A percentile compares a stretch with the other conserved stretches of the same genome.
phyloP scores from a whole-genome alignment of 2,329 filamentous ascomycete genomes.

The Fusarium oxysporum region DNA sequence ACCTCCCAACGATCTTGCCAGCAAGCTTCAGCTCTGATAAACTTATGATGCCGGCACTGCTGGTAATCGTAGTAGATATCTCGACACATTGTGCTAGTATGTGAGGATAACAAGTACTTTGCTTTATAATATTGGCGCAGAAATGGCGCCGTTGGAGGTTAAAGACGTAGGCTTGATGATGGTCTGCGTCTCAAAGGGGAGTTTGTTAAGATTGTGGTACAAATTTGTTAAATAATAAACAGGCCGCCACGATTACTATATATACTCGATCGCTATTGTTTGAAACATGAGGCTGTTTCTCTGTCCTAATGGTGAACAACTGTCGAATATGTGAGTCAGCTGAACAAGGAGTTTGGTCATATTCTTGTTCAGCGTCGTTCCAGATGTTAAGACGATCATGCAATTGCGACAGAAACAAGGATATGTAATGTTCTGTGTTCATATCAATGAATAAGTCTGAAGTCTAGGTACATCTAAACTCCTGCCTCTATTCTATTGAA shows the following conservation, averaged over 20 bases:
- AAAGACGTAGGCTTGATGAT: neutral
- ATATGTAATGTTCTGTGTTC: slow-evolving; percentile 4
- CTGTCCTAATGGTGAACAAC: neutral
- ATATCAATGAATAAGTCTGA: neutral
- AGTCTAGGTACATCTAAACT: neutral
- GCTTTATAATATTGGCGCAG: neutral
- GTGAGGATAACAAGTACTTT: neutral
- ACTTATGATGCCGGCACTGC: neutral
- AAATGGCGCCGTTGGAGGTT: neutral
- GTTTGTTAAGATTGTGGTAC: neutral
- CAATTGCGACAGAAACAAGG: neutral
- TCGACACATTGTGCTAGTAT: slow-evolving; percentile 1
- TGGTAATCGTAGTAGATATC: neutral
- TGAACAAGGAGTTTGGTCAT: slow-evolving; percentile 17
- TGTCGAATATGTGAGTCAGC: neutral
- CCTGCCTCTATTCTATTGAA: neutral
- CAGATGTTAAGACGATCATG: neutral
- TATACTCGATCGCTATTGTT: neutral
- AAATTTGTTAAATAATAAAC: neutral
- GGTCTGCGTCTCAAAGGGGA: neutral
- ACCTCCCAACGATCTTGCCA: slow-evolving; percentile 3
- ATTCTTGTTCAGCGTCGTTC: slow-evolving; percentile 7
- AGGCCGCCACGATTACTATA: neutral
- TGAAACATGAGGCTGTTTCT: neutral
- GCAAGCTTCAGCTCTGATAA: neutral